These are phyloP conservation scores for Hirschfeldia incana DNA, from an alignment of 345 rosid genomes.

Conservation along the genomic window DNA sequence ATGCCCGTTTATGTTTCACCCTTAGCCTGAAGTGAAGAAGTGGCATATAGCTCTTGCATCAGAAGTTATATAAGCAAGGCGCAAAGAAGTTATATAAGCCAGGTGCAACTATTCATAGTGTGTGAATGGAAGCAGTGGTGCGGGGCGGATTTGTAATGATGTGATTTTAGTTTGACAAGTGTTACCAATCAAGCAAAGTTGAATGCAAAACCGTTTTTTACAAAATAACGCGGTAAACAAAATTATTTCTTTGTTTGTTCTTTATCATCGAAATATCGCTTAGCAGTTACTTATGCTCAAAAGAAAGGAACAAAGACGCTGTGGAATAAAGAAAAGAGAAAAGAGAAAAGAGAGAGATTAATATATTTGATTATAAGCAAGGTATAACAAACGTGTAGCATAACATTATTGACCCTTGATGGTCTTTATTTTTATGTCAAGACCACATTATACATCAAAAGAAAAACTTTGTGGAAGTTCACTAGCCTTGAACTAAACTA, in stretches of 20 bases:
- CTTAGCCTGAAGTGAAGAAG: background rate
- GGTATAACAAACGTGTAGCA: constrained; percentile 24
- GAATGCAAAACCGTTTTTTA: too few species aligned
- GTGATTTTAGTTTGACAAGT: too few species aligned
- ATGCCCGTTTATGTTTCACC: constrained; percentile 14
- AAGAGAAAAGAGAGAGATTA: constrained; percentile 6
- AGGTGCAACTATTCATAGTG: constrained; percentile 33
- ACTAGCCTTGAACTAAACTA: constrained; percentile 1
- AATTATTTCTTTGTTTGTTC: too few species aligned
- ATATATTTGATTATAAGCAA: constrained; percentile 28
- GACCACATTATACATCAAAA: background rate
- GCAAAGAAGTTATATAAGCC: constrained; percentile 27
- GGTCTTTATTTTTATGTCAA: constrained; percentile 11
- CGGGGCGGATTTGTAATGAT: too few species aligned
- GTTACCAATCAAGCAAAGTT: too few species aligned
- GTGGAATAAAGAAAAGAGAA: constrained; percentile 20
- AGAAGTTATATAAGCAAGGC: background rate
- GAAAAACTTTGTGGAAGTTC: constrained; percentile 3
- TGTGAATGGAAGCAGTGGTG: too few species aligned
- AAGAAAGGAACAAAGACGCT: constrained; percentile 32
- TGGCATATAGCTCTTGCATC: constrained; percentile 32
- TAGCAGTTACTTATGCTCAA: background rate
- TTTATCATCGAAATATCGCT: too few species aligned
- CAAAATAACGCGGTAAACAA: too few species aligned
- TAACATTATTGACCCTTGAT: constrained; percentile 14